phyloP scores from a whole-genome alignment of 331 rosid genomes.

The Malus hybrid region DNA sequence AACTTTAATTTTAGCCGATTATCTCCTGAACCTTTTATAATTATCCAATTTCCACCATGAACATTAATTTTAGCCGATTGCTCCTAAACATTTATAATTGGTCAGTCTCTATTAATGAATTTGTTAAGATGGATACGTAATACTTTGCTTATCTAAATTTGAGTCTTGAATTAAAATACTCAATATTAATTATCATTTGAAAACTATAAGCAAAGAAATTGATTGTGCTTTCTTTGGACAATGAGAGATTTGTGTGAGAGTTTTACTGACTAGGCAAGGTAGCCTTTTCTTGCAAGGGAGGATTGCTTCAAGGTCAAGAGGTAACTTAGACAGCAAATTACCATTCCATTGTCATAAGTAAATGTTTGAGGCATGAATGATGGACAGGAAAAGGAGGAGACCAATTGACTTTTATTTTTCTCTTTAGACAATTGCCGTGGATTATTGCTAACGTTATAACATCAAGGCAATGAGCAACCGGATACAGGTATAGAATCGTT shows the following conservation, averaged over 20 bases:
- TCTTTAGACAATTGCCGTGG: background rate
- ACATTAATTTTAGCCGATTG: too few species aligned
- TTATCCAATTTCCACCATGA: too few species aligned
- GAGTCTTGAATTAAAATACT: too few species aligned
- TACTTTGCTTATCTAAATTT: too few species aligned
- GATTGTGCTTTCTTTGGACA: constrained; percentile 27
- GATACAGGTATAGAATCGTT: too few species aligned
- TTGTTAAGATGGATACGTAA: too few species aligned
- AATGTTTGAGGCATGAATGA: background rate
- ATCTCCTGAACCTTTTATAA: too few species aligned
- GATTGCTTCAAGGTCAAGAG: background rate
- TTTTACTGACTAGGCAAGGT: constrained; percentile 21
- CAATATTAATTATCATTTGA: background rate
- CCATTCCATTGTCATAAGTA: background rate
- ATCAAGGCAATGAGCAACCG: background rate
- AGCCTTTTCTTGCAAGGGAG: constrained; percentile 30
- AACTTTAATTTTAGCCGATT: too few species aligned
- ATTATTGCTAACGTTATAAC: background rate
- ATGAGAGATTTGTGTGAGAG: background rate
- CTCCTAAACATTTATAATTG: too few species aligned
- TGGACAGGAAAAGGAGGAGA: too few species aligned
- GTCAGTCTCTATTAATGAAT: too few species aligned
- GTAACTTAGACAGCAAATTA: background rate
- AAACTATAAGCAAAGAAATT: constrained; percentile 24
- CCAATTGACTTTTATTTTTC: background rate